These are phyloP conservation scores for Yamadazyma sp. DNA, from an alignment of 1,139 yeast species.

Conservation along the genomic window DNA sequence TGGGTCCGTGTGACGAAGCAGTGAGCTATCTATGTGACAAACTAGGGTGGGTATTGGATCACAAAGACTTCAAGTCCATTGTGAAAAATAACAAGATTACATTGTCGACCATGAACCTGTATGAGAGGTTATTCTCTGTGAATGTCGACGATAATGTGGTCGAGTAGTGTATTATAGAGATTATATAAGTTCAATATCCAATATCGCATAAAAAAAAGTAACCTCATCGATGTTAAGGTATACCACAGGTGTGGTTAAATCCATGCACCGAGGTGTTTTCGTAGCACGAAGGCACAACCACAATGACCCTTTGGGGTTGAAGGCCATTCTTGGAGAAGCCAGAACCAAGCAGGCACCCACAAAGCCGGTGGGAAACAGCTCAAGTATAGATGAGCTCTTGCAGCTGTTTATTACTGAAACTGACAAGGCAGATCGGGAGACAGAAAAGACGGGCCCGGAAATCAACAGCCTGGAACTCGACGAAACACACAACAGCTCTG, in stretches of 20 bases:
- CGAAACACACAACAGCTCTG: neutral
- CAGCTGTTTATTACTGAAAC: neutral
- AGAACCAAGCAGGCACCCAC: neutral
- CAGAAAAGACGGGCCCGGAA: neutral
- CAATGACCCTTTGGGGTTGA: conserved; percentile 12
- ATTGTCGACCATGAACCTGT: conserved; percentile 21
- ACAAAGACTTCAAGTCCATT: conserved; percentile 32
- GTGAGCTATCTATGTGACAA: conserved; percentile 63
- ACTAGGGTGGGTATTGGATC: conserved; percentile 70
- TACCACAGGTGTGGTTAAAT: neutral
- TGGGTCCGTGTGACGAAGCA: conserved; percentile 88
- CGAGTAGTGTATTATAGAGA: too few relatives aligned
- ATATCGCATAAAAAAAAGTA: neutral
- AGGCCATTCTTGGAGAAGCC: conserved; percentile 6
- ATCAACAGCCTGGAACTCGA: neutral
- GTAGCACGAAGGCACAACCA: conserved; percentile 1
- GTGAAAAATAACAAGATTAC: conserved; percentile 23
- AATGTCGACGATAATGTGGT: neutral
- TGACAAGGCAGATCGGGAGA: neutral
- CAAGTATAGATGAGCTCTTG: conserved; percentile 1
- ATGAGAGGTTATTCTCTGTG: conserved; percentile 21
- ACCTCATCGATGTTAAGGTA: conserved; percentile 5
- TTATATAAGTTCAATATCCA: too few relatives aligned
- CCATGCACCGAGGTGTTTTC: neutral
- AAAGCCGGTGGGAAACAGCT: too few relatives aligned